Evolutionary conservation across 2,329 filamentous ascomycete species (phyloP).

Genomic region (Cadophora sp.): DNA sequence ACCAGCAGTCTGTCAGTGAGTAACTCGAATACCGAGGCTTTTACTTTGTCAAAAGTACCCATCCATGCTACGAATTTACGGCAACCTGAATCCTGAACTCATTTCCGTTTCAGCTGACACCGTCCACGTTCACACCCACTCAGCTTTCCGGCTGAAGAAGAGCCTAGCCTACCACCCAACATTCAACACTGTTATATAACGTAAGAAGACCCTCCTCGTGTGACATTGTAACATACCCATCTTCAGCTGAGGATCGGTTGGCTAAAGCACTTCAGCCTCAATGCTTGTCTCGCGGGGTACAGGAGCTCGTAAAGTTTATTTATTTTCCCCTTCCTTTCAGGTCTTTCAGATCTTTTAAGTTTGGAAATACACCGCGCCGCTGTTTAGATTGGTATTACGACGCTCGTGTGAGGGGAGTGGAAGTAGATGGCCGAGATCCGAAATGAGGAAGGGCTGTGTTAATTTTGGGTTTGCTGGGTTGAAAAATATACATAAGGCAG

Average conservation of each 20-base stretch:
- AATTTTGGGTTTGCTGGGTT: not conserved
- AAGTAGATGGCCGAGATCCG: not conserved
- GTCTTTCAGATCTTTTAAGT: not conserved
- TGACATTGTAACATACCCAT: not conserved
- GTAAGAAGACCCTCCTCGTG: not conserved
- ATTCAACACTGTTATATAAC: not conserved
- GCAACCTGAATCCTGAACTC: not conserved
- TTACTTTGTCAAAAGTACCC: not conserved
- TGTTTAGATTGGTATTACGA: not conserved
- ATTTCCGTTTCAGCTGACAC: not conserved
- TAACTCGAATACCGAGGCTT: not conserved
- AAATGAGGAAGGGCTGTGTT: not conserved
- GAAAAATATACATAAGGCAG: not conserved
- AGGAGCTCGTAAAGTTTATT: slow-evolving; percentile 18
- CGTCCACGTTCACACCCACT: not conserved
- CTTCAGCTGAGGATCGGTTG: not conserved
- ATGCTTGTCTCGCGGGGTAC: slow-evolving; percentile 9
- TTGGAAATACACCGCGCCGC: not conserved
- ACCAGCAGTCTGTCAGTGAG: not conserved
- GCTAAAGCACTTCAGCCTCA: slow-evolving; percentile 4
- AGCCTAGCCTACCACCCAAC: not conserved
- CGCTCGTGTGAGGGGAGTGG: not conserved
- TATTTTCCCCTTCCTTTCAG: too few relatives aligned
- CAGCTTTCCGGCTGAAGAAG: not conserved
- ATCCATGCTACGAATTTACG: not conserved